A percentile compares a stretch with the other conserved stretches of the same genome.
phyloP scores from a whole-genome alignment of 139 green algal species.

The Yamagishiella unicocca region DNA sequence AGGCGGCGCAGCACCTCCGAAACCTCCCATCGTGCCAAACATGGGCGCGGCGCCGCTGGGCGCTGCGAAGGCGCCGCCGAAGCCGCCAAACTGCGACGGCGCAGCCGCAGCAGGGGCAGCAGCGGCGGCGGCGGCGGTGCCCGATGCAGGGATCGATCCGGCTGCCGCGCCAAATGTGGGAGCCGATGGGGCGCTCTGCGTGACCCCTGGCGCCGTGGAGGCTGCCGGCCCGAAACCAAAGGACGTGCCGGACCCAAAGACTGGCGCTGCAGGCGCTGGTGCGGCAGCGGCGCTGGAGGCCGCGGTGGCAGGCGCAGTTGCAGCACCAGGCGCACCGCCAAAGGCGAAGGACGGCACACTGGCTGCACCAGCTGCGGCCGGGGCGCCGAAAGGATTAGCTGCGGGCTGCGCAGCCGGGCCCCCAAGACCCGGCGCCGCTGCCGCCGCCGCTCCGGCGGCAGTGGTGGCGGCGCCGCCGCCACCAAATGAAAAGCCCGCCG shows the following conservation, averaged over 20 bases:
- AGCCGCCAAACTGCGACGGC: too few species aligned
- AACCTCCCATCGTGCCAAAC: not conserved
- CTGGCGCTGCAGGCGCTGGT: not conserved
- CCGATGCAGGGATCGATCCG: too few species aligned
- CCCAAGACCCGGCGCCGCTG: not conserved
- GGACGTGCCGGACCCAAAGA: not conserved
- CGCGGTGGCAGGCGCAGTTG: not conserved
- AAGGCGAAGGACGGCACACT: conserved; percentile 8
- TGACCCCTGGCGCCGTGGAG: too few species aligned
- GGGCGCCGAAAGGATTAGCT: not conserved
- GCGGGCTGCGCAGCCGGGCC: too few species aligned
- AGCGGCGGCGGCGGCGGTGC: too few species aligned
- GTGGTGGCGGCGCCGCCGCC: not conserved
- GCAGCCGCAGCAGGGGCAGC: too few species aligned
- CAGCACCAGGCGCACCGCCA: not conserved
- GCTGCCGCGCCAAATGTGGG: too few species aligned
- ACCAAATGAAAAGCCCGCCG: conserved; percentile 6
- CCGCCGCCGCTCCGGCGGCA: not conserved
- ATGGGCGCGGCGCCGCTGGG: not conserved
- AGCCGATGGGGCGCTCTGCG: too few species aligned
- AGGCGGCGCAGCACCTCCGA: not conserved
- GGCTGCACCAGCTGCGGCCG: not conserved
- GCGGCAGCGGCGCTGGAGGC: not conserved
- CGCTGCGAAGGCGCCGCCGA: not conserved
- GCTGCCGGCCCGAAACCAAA: not conserved